Evolutionary conservation across 164 flowering plant species (phyloP).

Genomic region (Magnolia officinalis): DNA sequence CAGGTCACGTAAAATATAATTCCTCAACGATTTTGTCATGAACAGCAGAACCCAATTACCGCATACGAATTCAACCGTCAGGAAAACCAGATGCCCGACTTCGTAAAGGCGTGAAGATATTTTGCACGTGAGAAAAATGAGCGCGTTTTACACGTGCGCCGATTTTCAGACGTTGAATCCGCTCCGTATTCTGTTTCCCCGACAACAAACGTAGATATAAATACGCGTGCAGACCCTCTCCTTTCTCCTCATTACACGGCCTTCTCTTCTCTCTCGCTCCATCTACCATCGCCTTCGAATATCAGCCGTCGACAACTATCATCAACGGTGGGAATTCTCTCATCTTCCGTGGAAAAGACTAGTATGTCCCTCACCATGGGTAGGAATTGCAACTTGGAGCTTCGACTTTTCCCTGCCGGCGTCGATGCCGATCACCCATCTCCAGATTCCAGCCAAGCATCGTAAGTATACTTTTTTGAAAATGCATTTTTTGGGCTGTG

Average conservation of each 20-base stretch:
- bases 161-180: background rate
- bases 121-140: background rate
- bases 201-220: background rate
- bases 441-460: background rate
- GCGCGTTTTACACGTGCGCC: background rate
- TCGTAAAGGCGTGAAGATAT: too few species aligned
- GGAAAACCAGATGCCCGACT: too few species aligned
- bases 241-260: too few species aligned
- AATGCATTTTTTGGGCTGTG: too few species aligned
- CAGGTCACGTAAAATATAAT: too few species aligned
- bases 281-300: background rate
- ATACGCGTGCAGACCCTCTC: background rate
- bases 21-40: too few species aligned
- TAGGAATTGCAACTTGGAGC: conserved; percentile 4
- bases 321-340: background rate
- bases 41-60: too few species aligned
- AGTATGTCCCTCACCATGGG: background rate
- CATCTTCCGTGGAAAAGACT: background rate
- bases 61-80: too few species aligned
- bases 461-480: background rate
- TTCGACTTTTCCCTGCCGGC: conserved; percentile 1
- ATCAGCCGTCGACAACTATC: background rate
- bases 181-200: background rate
- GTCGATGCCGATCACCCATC: background rate
- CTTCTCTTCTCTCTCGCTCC: background rate